phyloP scores from a whole-genome alignment of 2,329 filamentous ascomycete genomes.

The Plenodomus biglobosus region DNA sequence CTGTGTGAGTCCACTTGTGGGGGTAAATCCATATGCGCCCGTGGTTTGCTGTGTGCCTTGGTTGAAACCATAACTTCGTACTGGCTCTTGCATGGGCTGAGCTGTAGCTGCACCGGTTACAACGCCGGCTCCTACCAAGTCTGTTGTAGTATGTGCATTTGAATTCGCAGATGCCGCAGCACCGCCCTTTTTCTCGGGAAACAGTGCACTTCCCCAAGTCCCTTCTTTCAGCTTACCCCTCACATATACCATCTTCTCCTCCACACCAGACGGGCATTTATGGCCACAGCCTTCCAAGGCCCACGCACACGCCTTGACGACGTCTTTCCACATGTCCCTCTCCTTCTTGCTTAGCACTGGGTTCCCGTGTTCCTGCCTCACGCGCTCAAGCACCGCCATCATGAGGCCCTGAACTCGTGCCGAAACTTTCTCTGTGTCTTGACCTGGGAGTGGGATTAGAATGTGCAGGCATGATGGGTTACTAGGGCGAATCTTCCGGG shows the following conservation, averaged over 20 bases:
- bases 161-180: neutral
- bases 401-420: constrained; percentile 32
- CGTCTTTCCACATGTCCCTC: constrained; percentile 27
- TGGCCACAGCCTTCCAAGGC: constrained; percentile 27
- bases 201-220: constrained; percentile 23
- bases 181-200: neutral
- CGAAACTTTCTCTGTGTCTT: constrained; percentile 23
- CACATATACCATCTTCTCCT: constrained; percentile 30
- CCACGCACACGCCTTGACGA: constrained; percentile 27
- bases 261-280: constrained; percentile 25
- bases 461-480: constrained; percentile 24
- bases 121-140: neutral
- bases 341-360: constrained; percentile 18
- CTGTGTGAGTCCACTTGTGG: neutral
- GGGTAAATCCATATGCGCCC: neutral
- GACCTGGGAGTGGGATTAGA: constrained; percentile 16
- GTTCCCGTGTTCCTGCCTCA: constrained; percentile 26
- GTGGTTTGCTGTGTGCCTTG: constrained; percentile 2
- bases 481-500: constrained; percentile 14
- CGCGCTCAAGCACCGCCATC: constrained; percentile 34
- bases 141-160: too few species aligned
- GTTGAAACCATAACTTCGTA: constrained; percentile 12
- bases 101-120: constrained; percentile 1
- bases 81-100: constrained; percentile 2
- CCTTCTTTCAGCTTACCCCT: constrained; percentile 25